Conservation (phyloP, 805 yeast genomes). For the Wickerhamiella parazyma region DNA sequence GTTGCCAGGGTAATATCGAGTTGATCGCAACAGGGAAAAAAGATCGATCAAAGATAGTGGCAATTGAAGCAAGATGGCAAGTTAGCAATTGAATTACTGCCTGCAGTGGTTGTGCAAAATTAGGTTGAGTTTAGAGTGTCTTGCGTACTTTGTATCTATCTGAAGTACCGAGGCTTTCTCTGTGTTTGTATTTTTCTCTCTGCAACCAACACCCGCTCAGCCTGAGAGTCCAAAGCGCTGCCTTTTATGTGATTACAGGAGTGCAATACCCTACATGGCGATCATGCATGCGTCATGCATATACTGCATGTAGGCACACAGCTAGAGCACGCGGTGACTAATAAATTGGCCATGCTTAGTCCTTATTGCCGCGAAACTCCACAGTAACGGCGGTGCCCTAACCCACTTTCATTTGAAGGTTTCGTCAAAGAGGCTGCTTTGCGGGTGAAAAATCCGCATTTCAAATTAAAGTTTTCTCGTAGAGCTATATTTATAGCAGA, state of each 20-base stretch:
- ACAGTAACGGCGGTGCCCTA: not conserved
- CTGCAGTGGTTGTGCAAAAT: too few relatives aligned
- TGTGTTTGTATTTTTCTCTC: not conserved
- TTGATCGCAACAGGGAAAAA: not conserved
- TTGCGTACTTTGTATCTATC: not conserved
- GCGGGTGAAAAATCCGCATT: too few relatives aligned
- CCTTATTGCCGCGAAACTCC: not conserved
- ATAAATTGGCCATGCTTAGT: slow-evolving; percentile 7
- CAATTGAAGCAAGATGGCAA: not conserved
- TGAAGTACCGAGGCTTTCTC: not conserved
- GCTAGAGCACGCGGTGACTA: slow-evolving; percentile 1
- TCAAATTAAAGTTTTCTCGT: too few relatives aligned
- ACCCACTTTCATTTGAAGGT: too few relatives aligned
- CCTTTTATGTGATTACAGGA: slow-evolving; percentile 5
- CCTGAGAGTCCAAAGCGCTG: not conserved
- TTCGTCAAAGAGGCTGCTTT: too few relatives aligned
- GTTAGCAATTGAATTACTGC: not conserved
- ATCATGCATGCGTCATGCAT: slow-evolving; percentile 3
- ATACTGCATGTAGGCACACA: not conserved
- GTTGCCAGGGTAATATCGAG: not conserved
- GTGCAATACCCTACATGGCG: slow-evolving; percentile 8
- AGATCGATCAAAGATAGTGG: not conserved
- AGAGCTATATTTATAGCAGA: too few relatives aligned
- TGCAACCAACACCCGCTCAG: not conserved
- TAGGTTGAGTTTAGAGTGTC: not conserved